Evolutionary conservation across 2,329 filamentous ascomycete genomes (phyloP).

Genomic region (Didymella sp.): DNA sequence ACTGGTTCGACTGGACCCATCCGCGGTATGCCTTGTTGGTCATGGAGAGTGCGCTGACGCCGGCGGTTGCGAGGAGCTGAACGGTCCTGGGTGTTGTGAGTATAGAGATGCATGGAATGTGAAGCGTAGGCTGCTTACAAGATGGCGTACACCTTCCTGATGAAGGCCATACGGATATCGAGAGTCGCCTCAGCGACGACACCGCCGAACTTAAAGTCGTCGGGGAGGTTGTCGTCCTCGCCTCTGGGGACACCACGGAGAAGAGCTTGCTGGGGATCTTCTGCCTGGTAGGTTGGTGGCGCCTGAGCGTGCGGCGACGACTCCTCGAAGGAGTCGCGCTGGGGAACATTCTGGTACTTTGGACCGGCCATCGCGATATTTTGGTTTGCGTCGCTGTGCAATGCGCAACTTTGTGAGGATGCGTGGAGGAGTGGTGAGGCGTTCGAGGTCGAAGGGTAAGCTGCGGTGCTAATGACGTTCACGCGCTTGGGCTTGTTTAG

Average conservation of each 20-base stretch:
- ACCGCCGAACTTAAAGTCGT: conserved; percentile 98
- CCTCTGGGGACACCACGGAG: conserved; percentile 71
- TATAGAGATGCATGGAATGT: background rate
- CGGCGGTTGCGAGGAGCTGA: conserved; percentile 84
- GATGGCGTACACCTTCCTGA: conserved; percentile 97
- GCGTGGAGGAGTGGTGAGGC: background rate
- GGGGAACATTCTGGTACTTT: conserved; percentile 83
- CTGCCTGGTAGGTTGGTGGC: conserved; percentile 74
- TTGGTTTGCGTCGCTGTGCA: background rate
- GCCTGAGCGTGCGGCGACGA: conserved; percentile 59
- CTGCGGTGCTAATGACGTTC: conserved; percentile 9
- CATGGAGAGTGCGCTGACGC: conserved; percentile 84
- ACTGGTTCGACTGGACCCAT: conserved; percentile 87
- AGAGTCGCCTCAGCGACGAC: conserved; percentile 92
- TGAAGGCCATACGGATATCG: conserved; percentile 95
- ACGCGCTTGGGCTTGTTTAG: conserved; percentile 8
- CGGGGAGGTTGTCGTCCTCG: conserved; percentile 90
- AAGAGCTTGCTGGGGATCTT: conserved; percentile 64
- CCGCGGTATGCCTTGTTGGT: conserved; percentile 77
- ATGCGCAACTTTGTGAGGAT: background rate
- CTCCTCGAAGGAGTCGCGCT: conserved; percentile 85
- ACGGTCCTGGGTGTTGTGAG: conserved; percentile 65
- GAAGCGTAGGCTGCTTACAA: conserved; percentile 59
- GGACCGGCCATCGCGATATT: conserved; percentile 69
- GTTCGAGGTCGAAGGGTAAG: conserved; percentile 5